Percentiles rank a stretch among this genome's conserved stretches.
phyloP scores from a whole-genome alignment of 768 basidiomycete species.

The Mycena amicta region DNA sequence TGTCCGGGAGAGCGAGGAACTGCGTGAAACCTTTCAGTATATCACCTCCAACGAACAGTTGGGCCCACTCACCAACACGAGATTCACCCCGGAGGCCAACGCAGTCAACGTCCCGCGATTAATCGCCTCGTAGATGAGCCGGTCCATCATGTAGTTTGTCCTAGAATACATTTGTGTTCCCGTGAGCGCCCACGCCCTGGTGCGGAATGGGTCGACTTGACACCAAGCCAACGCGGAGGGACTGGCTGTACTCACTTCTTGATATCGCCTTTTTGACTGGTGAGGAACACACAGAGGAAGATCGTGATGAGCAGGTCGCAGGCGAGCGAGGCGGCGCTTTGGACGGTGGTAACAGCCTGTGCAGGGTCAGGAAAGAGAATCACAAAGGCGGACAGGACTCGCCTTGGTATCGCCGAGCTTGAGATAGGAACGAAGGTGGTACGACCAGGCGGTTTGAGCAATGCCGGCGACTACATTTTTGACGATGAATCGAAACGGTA shows the following conservation, averaged over 20 bases:
- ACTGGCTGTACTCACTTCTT: constrained; percentile 7
- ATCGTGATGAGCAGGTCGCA: constrained; percentile 16
- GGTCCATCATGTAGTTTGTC: constrained; percentile 16
- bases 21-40: not conserved
- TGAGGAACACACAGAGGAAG: constrained; percentile 15
- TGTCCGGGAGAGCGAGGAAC: constrained; percentile 17
- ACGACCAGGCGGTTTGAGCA: constrained; percentile 8
- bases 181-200: not conserved
- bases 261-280: constrained; percentile 12
- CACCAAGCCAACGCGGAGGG: not conserved
- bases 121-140: constrained; percentile 17
- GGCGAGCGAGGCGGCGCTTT: constrained; percentile 10
- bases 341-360: constrained; percentile 14
- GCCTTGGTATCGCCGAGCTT: constrained; percentile 14
- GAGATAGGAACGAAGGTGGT: constrained; percentile 5
- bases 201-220: not conserved
- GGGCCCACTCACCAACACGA: constrained; percentile 5
- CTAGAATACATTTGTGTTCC: not conserved
- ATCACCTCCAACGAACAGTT: not conserved
- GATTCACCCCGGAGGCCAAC: constrained; percentile 9
- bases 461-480: constrained; percentile 13
- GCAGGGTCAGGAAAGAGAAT: too few relatives aligned
- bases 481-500: not conserved
- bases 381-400: not conserved
- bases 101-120: constrained; percentile 18